Base-by-base conservation (phyloP, 345 rosid genomes). In the Noccaea bulbosa region DNA sequence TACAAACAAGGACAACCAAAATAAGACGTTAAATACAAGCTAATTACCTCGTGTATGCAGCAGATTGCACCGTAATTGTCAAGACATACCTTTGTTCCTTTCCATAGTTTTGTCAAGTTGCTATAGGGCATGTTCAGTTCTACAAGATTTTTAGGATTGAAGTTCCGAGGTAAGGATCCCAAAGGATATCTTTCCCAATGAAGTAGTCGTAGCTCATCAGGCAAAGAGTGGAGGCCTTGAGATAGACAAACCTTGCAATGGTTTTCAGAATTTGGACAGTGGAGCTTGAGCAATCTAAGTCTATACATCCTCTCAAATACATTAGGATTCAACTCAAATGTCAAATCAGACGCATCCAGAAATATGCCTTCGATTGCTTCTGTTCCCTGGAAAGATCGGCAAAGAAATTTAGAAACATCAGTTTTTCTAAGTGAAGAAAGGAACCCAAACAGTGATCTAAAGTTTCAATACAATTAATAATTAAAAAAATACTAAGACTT, bases 131-230 rank as follows among this genome's bases (percentile, higher is more conserved):
- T 37, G 49, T 60, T 20, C 16, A 79, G 54, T 34, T 49, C 76
- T 30, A 76, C 77, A 2, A 81, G 79, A 7, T 67, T 60, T 7
- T 61, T 33, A 0, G 48, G 62, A 65, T 35, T 41, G n/a, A 79
- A 73, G 5, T 53, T 30, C 7, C 46, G 55, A 41, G 81, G 79
- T 40, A 81, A 79, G 12, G 66, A 73, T 70, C 5, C 15, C 0
- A 63, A 55, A 12, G 77, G 79, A 30, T 27, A 81, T 32, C 16
- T 49, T 10, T 24, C 30, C 79, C 82, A 81, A 1, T 69, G 71
- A 0, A 79, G 53, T 65, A 67, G 47, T 0, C 81, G 3, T 45
- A 81, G 33, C 48, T 79, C 67, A 41, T 49, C 62, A 5, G 69
- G 65, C 48, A 77, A 40, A 52, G 41, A 63, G 15, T 59, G 0